Percentiles rank a stretch among this genome's conserved stretches.
Conservation (phyloP, 225 moss, liverwort and hornwort species). For the Polytrichum commune region DNA sequence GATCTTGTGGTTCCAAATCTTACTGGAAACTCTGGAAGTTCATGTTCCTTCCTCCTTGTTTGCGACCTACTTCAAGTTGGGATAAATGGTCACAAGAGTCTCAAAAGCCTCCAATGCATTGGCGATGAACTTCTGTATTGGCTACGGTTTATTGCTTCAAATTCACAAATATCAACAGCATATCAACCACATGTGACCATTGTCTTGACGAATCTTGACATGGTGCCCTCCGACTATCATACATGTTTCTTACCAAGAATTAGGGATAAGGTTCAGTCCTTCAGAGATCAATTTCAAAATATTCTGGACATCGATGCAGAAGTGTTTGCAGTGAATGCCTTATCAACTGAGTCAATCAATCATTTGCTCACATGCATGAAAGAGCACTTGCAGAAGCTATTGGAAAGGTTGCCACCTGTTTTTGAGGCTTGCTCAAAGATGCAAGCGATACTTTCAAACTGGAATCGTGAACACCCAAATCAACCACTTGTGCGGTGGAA, state of each 20-base stretch:
- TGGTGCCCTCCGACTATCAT: background rate
- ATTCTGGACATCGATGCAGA: background rate
- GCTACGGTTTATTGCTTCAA: slow-evolving; percentile 10
- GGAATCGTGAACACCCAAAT: background rate
- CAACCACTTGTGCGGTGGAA: background rate
- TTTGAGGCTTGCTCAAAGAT: background rate
- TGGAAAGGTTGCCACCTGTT: background rate
- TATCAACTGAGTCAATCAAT: background rate
- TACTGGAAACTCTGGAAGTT: slow-evolving; percentile 4
- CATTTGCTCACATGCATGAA: background rate
- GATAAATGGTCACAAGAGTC: background rate
- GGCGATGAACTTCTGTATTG: slow-evolving; percentile 1
- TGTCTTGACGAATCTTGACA: background rate
- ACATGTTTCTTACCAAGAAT: background rate
- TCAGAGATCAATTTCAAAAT: background rate
- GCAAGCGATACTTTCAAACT: background rate
- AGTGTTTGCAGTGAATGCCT: background rate
- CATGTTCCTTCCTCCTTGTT: slow-evolving; percentile 26
- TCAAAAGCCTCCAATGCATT: background rate
- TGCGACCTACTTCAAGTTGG: slow-evolving; percentile 2
- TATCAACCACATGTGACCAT: slow-evolving; percentile 7
- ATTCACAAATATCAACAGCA: background rate
- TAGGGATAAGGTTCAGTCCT: background rate
- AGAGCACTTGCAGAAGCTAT: background rate
- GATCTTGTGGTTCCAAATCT: slow-evolving; percentile 37